phyloP scores from a whole-genome alignment of 352 stramenopile species.

The Globisporangium carolinianum region DNA sequence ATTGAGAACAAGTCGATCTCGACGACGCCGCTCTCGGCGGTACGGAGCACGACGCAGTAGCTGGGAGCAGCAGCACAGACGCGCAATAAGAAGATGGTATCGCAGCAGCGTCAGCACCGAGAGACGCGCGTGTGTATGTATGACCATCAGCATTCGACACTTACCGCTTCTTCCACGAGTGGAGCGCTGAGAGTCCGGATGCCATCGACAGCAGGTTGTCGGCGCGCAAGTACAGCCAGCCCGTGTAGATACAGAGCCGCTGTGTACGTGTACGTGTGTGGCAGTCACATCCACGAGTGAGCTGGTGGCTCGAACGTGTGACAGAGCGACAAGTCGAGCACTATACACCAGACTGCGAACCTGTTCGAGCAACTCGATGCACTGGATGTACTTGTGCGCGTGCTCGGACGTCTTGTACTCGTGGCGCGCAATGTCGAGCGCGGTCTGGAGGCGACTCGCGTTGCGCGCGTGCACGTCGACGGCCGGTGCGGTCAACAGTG shows the following conservation, averaged over 20 bases:
- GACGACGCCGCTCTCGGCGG: constrained; percentile 38
- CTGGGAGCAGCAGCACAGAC: constrained; percentile 15
- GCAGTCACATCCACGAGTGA: neutral
- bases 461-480: constrained; percentile 56
- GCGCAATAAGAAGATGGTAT: neutral
- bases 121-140: neutral
- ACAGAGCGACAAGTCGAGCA: neutral
- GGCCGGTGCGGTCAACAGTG: constrained; percentile 42
- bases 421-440: constrained; percentile 65
- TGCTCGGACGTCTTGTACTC: constrained; percentile 34
- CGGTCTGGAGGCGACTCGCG: constrained; percentile 41
- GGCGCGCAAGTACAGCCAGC: constrained; percentile 73
- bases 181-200: constrained; percentile 58
- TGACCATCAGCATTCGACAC: neutral
- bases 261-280: constrained; percentile 12
- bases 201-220: constrained; percentile 79
- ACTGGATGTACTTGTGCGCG: constrained; percentile 44
- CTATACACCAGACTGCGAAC: constrained; percentile 17
- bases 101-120: too few relatives aligned
- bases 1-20: constrained; percentile 83
- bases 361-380: constrained; percentile 77
- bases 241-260: constrained; percentile 78
- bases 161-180: constrained; percentile 85
- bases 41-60: constrained; percentile 72
- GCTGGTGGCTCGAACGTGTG: neutral